These are phyloP conservation scores for Penicillium sp. DNA, from an alignment of 2,329 filamentous ascomycete species.

Conservation along the genomic window DNA sequence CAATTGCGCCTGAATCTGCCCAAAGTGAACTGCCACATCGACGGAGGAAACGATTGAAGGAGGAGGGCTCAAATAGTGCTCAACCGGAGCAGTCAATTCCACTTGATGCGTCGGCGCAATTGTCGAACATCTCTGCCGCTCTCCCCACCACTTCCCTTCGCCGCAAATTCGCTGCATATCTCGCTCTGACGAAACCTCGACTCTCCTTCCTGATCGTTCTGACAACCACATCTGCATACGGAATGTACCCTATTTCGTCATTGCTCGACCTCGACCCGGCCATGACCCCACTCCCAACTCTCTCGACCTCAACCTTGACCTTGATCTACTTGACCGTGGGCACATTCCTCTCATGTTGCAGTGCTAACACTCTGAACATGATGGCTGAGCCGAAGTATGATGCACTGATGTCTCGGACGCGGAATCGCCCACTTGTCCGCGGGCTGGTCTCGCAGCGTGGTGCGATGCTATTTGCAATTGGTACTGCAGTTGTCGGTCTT, in stretches of 20 bases:
- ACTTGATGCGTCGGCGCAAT: conserved; percentile 61
- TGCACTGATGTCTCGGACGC: conserved; percentile 88
- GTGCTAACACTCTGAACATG: conserved; percentile 96
- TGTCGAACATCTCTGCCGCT: conserved; percentile 57
- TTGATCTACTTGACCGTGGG: conserved; percentile 88
- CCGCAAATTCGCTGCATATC: conserved; percentile 73
- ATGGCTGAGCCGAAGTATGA: conserved; percentile 89
- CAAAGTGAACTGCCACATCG: conserved; percentile 42
- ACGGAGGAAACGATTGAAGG: conserved; percentile 45
- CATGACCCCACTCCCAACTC: conserved; percentile 54
- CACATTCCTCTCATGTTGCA: conserved; percentile 83
- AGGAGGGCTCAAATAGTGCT: conserved; percentile 22
- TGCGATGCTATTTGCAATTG: conserved; percentile 76
- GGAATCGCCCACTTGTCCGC: conserved; percentile 84
- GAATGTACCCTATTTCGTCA: conserved; percentile 86
- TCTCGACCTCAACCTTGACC: conserved; percentile 76
- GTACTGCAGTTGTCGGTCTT: conserved; percentile 68
- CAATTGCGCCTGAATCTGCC: conserved; percentile 21
- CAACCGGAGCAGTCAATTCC: conserved; percentile 44
- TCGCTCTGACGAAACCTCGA: conserved; percentile 93
- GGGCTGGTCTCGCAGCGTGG: conserved; percentile 69
- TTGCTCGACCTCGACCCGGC: conserved; percentile 83
- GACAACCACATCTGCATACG: conserved; percentile 86
- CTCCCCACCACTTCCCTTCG: conserved; percentile 58
- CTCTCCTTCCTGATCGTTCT: conserved; percentile 89